Percentiles rank a stretch among this genome's conserved stretches.
phyloP scores from a whole-genome alignment of 495 filamentous ascomycete species.

The Aspergillus baeticus region DNA sequence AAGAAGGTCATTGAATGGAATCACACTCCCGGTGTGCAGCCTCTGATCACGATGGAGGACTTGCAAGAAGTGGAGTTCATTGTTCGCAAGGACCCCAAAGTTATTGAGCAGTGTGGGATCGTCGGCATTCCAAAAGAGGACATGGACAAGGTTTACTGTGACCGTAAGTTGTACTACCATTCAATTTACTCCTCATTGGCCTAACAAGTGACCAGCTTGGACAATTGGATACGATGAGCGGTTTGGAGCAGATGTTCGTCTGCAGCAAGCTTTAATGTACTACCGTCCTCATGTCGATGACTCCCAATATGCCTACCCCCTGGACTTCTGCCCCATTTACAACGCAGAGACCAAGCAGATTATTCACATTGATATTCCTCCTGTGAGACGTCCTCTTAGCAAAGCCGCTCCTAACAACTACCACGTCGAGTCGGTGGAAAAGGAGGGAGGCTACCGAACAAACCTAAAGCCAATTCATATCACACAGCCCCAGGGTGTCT shows the following conservation, averaged over 20 bases:
- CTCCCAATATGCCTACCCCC: constrained; percentile 85
- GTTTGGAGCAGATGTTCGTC: constrained; percentile 73
- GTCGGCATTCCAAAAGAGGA: constrained; percentile 83
- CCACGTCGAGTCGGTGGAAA: constrained; percentile 69
- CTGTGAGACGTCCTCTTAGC: constrained; percentile 75
- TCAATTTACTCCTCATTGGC: background rate
- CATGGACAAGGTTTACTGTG: constrained; percentile 92
- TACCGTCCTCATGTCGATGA: constrained; percentile 85
- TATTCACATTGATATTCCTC: constrained; percentile 85
- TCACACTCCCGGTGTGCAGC: constrained; percentile 76
- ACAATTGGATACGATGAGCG: constrained; percentile 95
- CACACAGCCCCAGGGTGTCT: constrained; percentile 91
- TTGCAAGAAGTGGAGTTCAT: constrained; percentile 83
- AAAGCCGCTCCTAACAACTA: constrained; percentile 77
- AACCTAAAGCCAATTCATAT: constrained; percentile 93
- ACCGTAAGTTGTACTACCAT: constrained; percentile 55
- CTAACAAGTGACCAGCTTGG: constrained; percentile 62
- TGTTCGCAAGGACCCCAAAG: constrained; percentile 75
- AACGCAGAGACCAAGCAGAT: constrained; percentile 81
- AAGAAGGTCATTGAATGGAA: constrained; percentile 75
- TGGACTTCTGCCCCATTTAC: constrained; percentile 94
- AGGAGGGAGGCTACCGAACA: constrained; percentile 71
- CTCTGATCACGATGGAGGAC: constrained; percentile 94
- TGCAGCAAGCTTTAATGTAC: constrained; percentile 96
- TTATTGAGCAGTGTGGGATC: constrained; percentile 89